Evolutionary conservation across 306 rosid genomes (phyloP), one percentile per base, ranked within the genome.

Genomic region (Dryas octopetala): DNA sequence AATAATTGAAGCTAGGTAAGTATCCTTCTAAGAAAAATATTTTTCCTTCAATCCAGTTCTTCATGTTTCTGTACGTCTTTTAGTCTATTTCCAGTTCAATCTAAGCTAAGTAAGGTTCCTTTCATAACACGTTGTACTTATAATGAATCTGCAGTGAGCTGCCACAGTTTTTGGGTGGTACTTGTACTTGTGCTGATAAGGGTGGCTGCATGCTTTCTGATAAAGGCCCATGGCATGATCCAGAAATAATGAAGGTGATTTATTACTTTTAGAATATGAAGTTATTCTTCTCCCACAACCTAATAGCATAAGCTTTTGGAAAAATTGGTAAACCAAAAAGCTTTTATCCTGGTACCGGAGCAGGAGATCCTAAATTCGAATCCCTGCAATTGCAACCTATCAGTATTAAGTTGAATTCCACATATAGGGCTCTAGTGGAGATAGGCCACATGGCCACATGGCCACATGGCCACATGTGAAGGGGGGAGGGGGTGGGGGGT

Each of bases 161-260:
- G 78, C 99, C 99, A 5, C 96, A 92, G 76, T 95, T 95, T 80
- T 73, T 95, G 64, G 99, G 99, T 10, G 99, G 99, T 74, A 64
- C 88, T 58, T 95, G 99, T 77, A 92, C 91, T 47, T 95, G 99
- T 78, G 87, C 81, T 10, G 97, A 87, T 85, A 91, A 90, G 86
- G 99, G 99, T 28, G 97, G 99, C 13, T 95, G 99, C 72, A 86
- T 92, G 96, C 82, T 85, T 67, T 92, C 99, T 1, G 97, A 92
- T 81, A 95, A 92, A 87, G 99, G 99, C 60, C 99, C 99, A 17
- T 95, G 99, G 99, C 90, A 95, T 79, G 97, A 90, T 77, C 81
- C 90, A 17, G 97, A 95, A 46, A 88, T 90, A 45, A 43, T 83
- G 17, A 90, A 88, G 97, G 99, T 94, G 78, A 69, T 73, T 64